Base-by-base conservation (phyloP, 2,329 filamentous ascomycete species). In the Chaetomium olivaceum region DNA sequence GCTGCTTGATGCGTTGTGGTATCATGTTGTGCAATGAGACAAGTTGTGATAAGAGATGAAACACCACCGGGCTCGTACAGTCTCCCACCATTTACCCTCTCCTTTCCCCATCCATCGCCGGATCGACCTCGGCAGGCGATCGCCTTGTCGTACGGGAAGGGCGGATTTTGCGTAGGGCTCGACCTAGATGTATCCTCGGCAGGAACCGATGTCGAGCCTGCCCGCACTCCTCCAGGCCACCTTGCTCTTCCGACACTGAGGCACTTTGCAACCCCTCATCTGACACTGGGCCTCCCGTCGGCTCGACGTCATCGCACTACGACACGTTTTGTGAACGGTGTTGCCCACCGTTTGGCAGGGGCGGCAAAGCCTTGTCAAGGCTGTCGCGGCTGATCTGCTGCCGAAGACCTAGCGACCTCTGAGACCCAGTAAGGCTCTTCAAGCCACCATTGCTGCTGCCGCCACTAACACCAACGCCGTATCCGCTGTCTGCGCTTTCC, bases 321-420 rank as follows among this genome's bases (percentile, higher is more conserved):
- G 67, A 66, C 52, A 69, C 59, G 36, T 65, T 64, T 19, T 70
- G 70, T 5, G 63, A 8, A 23, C 64, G 39, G 4, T 63, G 21
- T 1, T 62, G 36, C 60, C 67, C 43, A 29, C 63, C 46, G 7
- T 65, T 68, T 1, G 87, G 87, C 54, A 89, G 74, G 3, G 85
- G 84, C 7, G 86, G 87, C 56, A 89, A 74, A 12, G 81, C 81
- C 76, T 89, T 89, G 70, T 88, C 84, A 52, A 88, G 76, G 69
- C 85, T 87, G 50, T 85, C 83, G 56, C 81, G 81, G 74, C 84
- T 85, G 65, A 85, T 71, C 67, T 76, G 77, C 33, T 74, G 68
- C 46, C 76, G 76, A 51, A 79, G 71, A 65, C 72, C 76, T 4
- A 76, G 59, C 21, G 75, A 77, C 59, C 74, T 73, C 23, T 75